phyloP scores from a whole-genome alignment of 2,329 filamentous ascomycete species.

The Nigrograna mackinnonii region DNA sequence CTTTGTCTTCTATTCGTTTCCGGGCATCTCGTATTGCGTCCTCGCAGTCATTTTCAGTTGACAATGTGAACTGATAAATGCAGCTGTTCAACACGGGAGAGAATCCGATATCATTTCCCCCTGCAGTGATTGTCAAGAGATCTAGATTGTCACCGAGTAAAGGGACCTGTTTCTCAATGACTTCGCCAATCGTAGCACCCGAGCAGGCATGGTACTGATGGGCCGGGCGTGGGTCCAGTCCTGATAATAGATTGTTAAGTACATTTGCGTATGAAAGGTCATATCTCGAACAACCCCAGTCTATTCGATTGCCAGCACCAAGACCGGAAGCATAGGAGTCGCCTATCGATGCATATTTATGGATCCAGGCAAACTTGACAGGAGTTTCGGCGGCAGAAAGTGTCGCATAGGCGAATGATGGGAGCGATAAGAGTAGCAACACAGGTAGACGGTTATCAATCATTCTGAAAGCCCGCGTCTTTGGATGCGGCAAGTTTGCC shows the following conservation, averaged over 20 bases:
- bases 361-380: slow-evolving; percentile 21
- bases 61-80: slow-evolving; percentile 34
- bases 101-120: slow-evolving; percentile 35
- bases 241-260: slow-evolving; percentile 19
- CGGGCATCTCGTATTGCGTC: slow-evolving; percentile 21
- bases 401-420: too few species aligned
- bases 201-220: slow-evolving; percentile 35
- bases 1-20: slow-evolving; percentile 16
- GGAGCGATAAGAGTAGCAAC: too few species aligned
- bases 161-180: slow-evolving; percentile 26
- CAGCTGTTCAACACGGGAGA: slow-evolving; percentile 30
- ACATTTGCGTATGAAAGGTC: slow-evolving; percentile 28
- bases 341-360: slow-evolving; percentile 29
- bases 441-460: too few species aligned
- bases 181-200: slow-evolving; percentile 25
- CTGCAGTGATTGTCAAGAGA: slow-evolving; percentile 33
- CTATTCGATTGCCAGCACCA: slow-evolving; percentile 25
- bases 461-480: too few species aligned
- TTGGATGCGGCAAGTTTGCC: too few species aligned
- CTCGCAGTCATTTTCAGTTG: slow-evolving; percentile 23
- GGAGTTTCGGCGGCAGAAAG: too few species aligned
- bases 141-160: slow-evolving; percentile 20
- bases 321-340: slow-evolving; percentile 36
- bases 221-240: slow-evolving; percentile 10
- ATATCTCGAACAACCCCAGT: slow-evolving; percentile 33